Percentiles rank a stretch among this genome's conserved stretches.
Conservation (phyloP, 2,329 filamentous ascomycete genomes). For the Calcarisporium arbuscula region DNA sequence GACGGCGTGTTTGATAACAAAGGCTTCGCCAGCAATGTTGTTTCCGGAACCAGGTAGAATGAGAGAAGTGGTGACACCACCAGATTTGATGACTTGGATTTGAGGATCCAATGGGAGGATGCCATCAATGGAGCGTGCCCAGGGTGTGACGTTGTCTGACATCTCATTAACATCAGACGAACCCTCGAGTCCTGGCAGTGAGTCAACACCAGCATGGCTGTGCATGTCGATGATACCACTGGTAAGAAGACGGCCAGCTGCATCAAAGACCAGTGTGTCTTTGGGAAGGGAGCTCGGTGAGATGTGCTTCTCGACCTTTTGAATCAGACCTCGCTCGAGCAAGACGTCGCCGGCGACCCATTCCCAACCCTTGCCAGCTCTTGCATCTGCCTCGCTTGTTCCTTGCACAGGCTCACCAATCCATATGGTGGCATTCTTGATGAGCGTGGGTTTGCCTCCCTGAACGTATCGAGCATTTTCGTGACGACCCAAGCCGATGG, state of each 20-base stretch:
- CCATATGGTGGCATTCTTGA: constrained; percentile 63
- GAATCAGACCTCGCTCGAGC: constrained; percentile 55
- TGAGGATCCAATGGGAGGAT: constrained; percentile 58
- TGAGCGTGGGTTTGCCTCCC: constrained; percentile 53
- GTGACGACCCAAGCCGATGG: constrained; percentile 48
- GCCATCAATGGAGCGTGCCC: constrained; percentile 60
- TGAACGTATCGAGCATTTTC: constrained; percentile 55
- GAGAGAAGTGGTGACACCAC: constrained; percentile 64
- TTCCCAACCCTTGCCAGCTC: constrained; percentile 50
- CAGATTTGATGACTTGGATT: constrained; percentile 63
- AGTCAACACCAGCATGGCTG: constrained; percentile 55
- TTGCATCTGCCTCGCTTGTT: constrained; percentile 44
- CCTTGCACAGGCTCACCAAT: constrained; percentile 52
- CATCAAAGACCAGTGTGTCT: constrained; percentile 48
- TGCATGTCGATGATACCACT: constrained; percentile 68
- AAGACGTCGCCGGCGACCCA: constrained; percentile 58
- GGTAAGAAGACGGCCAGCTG: constrained; percentile 55
- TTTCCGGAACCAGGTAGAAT: constrained; percentile 64
- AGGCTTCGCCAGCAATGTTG: constrained; percentile 68
- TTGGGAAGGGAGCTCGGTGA: constrained; percentile 33
- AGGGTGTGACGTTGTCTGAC: constrained; percentile 59
- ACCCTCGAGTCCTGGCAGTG: constrained; percentile 48
- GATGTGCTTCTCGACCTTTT: constrained; percentile 42
- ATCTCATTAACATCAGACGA: constrained; percentile 58
- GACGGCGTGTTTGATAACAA: constrained; percentile 61